Conservation (phyloP, 306 rosid species). For the Quillaja saponaria region DNA sequence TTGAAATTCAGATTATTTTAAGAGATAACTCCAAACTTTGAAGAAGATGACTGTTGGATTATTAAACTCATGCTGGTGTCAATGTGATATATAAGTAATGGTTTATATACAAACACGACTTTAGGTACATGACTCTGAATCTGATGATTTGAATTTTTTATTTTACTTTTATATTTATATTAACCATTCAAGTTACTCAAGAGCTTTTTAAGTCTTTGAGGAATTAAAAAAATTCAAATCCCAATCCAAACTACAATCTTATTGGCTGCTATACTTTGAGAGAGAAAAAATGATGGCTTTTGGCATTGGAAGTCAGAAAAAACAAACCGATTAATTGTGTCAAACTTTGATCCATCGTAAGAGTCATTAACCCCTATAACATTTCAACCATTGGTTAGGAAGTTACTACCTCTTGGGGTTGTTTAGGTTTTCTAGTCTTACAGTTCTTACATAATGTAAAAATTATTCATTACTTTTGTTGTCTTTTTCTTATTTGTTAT, state of each 20-base stretch:
- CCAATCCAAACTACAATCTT: neutral
- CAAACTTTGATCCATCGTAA: conserved; percentile 24
- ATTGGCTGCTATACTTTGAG: conserved; percentile 12
- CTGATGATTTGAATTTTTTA: no score
- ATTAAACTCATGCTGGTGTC: conserved; percentile 19
- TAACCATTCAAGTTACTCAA: conserved; percentile 22
- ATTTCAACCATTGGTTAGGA: conserved; percentile 23
- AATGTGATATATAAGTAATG: conserved; percentile 21
- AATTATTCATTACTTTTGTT: no score
- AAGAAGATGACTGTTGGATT: conserved; percentile 24
- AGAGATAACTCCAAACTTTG: no score
- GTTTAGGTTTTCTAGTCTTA: conserved; percentile 17
- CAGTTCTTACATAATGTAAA: no score
- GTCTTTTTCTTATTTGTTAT: no score
- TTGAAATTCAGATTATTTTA: conserved; percentile 4
- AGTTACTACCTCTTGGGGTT: conserved; percentile 31
- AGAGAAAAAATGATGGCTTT: conserved; percentile 1
- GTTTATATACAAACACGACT: neutral
- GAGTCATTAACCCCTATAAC: conserved; percentile 22
- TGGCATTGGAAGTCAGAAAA: conserved; percentile 16
- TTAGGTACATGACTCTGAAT: conserved; percentile 6
- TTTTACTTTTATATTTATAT: conserved; percentile 18
- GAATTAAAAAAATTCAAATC: conserved; percentile 16
- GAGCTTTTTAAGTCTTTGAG: neutral
- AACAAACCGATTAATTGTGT: no score